Base-by-base conservation (phyloP, 192 early-diverging fungal genomes). In the Umbelopsis ramanniana region DNA sequence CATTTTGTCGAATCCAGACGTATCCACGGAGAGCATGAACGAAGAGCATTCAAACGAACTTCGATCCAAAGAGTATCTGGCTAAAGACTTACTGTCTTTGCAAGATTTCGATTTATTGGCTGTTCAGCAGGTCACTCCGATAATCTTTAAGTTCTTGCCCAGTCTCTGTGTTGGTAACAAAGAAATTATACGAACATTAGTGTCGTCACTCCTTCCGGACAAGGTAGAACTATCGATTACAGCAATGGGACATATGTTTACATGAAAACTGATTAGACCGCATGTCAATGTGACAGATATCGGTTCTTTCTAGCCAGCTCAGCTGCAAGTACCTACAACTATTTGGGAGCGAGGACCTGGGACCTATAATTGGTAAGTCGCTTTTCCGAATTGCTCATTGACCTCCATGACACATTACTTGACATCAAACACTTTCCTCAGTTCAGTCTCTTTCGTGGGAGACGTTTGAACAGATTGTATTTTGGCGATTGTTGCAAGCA, bases 381-480 rank as follows among this genome's bases (percentile, higher is more conserved):
- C 15, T 37, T 2, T 0, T 38, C 15, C 33, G 19, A 63, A n/a
- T 63, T 6, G 9, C 0, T 12, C 48, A 50, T 50, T 6, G 17
- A 1, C 11, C 6, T 7, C 40, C 6, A 43, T 11, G 6, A 43
- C 11, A 43, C 1, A 43, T 12, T 43, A 43, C 6, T 2, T 43
- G 6, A 43, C 1, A 43, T 43, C 6, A 7, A 40, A 43, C 11
- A 43, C 29, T 43, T 1, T 43, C 11, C 8, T 21, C n/a, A 50
- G 48, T 50, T 15, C 6, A 50, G n/a, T 50, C 57, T 1, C 33
- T 63, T 11, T 37, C 26, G 11, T 63, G 57, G 57, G 57, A 63
- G 17, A 63, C 57, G 11, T 63, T 63, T 37, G 57, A 63, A 37
- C 57, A 63, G 33, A 63, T 63, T 37, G 33, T 63, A 19, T 63